Base-by-base conservation (phyloP, 2,329 filamentous ascomycete genomes). In the Trichoderma asperellum region DNA sequence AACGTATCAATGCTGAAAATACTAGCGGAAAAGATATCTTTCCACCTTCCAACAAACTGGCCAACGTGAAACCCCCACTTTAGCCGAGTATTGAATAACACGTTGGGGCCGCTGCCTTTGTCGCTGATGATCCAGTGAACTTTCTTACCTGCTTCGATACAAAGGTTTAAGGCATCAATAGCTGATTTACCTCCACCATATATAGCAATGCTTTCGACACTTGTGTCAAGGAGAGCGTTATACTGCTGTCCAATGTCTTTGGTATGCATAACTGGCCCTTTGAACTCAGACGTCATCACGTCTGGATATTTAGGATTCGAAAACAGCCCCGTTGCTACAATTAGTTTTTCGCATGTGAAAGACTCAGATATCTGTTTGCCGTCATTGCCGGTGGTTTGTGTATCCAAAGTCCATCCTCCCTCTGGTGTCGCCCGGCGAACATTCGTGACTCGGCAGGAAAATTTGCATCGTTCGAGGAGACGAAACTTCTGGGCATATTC, bases 91-190 rank as follows among this genome's bases (percentile, higher is more conserved):
- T 40, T 64, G 21, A 64, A 64, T 4, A 64, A 10, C 34, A 55
- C 40, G 3, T 64, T 64, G 4, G 61, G 61, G 1, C 61, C 61
- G 32, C 27, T 64, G 32, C 61, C 61, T 21, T 55, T 64, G 32
- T 64, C 61, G 16, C 61, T 64, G 32, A 64, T 64, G 32, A 64
- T 55, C 61, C 61, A 64, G 11, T 64, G 32, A 10, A 64, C 49
- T 27, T 55, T 55, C 16, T 64, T 64, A 11, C 61, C 61, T 29
- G 61, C 61, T 40, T 64, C 61, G 2, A 64, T 64, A 4, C 61
- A 64, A 24, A 64, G 47, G 5, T 64, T 64, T 4, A 64, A 34
- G 3, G 61, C 61, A 40, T 64, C 61, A 11, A 64, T 21, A 5
- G 61, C 61, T n/a, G 61, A 64, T 18, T 64, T 64, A 10, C 61